Evolutionary conservation across 495 filamentous ascomycete species (phyloP), one percentile per base, ranked within the genome.

Genomic region (Penicillium fimorum): DNA sequence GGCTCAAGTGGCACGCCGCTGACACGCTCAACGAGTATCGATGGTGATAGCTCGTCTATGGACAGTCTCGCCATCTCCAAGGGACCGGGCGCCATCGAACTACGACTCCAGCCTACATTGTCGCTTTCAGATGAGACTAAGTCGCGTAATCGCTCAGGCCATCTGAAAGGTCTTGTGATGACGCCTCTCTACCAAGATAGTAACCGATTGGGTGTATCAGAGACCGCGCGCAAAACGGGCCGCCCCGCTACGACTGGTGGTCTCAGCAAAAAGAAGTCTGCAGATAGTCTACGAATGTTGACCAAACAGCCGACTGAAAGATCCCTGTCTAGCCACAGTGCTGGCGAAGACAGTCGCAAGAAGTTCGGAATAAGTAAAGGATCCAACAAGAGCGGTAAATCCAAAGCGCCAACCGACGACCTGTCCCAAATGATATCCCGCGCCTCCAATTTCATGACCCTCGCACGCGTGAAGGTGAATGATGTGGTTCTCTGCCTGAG

Each of bases 391-490:
- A 74, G 80, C 10, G 74, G 64, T 12, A 85, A 88, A 59, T 61
- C 68, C 27, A 76, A 76, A 35, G 76, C 83, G 41, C 79, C 82
- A 6, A 89, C 88, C 0, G 95, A 97, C 65, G 95, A 99, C 61
- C 74, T 99, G n/a, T 91, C 92, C 2, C 92, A 96, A 74, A 99
- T 99, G 94, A 92, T 99, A 68, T 85, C 87, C 47, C 85, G 94
- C 30, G 94, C 94, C 7, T 94, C 89, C 20, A 96, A 93, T 67
- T 97, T 94, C 75, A 97, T 97, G 91, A 97, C 92, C 0, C 83
- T 99, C 25, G 87, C 93, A 17, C 95, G 94, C 65, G 91, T 97
- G 68, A 94, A 92, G 72, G 89, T 97, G 48, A 90, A 92, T 1
- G 92, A 89, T 58, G 92, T 97, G 45, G 92, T 97, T 11, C 82